phyloP scores from a whole-genome alignment of 2,329 filamentous ascomycete genomes.

The Trichoderma endophyticum region DNA sequence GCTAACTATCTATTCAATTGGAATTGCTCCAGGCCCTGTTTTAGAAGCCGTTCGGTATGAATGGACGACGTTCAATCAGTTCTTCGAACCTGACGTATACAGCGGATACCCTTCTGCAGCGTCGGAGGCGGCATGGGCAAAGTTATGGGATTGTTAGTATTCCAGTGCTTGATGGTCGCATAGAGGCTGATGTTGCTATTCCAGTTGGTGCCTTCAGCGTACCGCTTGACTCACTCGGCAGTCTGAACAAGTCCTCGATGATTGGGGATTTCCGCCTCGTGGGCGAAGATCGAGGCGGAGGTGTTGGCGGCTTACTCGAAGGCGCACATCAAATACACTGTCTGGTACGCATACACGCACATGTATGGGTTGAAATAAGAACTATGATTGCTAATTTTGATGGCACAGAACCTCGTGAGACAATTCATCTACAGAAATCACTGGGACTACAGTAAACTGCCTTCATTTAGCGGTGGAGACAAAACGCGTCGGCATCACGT shows the following conservation, averaged over 20 bases:
- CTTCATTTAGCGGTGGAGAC: neutral
- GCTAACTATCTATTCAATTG: neutral
- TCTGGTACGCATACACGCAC: neutral
- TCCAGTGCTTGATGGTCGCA: neutral
- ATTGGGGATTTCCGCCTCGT: neutral
- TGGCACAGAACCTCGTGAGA: neutral
- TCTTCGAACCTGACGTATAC: neutral
- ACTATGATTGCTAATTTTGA: neutral
- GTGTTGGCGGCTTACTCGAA: neutral
- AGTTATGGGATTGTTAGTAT: neutral
- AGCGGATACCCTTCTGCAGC: neutral
- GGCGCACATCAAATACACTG: neutral
- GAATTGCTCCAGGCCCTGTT: neutral
- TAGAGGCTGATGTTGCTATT: neutral
- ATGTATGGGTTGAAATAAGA: rapidly evolving
- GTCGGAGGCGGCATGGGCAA: neutral
- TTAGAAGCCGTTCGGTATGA: neutral
- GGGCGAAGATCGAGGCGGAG: neutral
- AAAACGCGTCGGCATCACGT: neutral
- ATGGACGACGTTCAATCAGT: neutral
- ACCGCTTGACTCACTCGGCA: neutral
- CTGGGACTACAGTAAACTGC: neutral
- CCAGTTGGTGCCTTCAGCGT: neutral
- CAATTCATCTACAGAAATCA: neutral
- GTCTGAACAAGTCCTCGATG: neutral